Evolutionary conservation across 208 protist genomes (phyloP).

Genomic region (Naegleria gruberi): DNA sequence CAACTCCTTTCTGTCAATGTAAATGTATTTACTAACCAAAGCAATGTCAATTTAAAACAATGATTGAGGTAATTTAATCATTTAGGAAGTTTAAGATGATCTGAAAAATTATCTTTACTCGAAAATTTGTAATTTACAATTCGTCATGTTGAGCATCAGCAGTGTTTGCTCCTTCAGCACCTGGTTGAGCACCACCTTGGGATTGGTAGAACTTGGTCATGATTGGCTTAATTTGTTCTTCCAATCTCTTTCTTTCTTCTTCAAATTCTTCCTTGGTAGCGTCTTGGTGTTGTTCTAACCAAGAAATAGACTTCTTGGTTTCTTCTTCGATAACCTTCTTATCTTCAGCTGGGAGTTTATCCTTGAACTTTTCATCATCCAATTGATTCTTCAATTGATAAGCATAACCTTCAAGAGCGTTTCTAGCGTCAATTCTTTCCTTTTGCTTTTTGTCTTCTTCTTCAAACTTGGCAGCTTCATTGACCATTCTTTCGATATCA

Average conservation of each 20-base stretch:
- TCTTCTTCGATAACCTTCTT: slow-evolving; percentile 71
- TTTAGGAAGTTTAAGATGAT: too few relatives aligned
- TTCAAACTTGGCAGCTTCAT: slow-evolving; percentile 64
- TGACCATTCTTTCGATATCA: slow-evolving; percentile 76
- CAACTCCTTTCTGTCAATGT: too few relatives aligned
- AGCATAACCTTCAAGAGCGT: slow-evolving; percentile 73
- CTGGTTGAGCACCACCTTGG: slow-evolving; percentile 15
- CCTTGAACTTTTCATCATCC: slow-evolving; percentile 77
- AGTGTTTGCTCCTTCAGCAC: slow-evolving; percentile 9
- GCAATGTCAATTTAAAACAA: too few relatives aligned
- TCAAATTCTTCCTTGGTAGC: slow-evolving; percentile 89
- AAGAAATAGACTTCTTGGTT: slow-evolving; percentile 78
- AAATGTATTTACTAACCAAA: too few relatives aligned
- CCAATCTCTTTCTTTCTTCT: slow-evolving; percentile 72
- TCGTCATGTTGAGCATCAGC: slow-evolving; percentile 1
- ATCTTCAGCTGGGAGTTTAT: slow-evolving; percentile 77
- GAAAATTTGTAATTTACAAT: too few relatives aligned
- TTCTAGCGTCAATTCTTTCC: slow-evolving; percentile 61
- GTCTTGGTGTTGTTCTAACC: slow-evolving; percentile 85
- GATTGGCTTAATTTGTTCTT: slow-evolving; percentile 85
- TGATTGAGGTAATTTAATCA: too few relatives aligned
- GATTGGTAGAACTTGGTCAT: slow-evolving; percentile 76
- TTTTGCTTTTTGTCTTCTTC: slow-evolving; percentile 64
- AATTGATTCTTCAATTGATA: slow-evolving; percentile 89
- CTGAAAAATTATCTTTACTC: too few relatives aligned